Percentiles rank a stretch among this genome's conserved stretches.
Evolutionary conservation across 768 basidiomycete species (phyloP).

Genomic region (Dacryopinax primogenitus): DNA sequence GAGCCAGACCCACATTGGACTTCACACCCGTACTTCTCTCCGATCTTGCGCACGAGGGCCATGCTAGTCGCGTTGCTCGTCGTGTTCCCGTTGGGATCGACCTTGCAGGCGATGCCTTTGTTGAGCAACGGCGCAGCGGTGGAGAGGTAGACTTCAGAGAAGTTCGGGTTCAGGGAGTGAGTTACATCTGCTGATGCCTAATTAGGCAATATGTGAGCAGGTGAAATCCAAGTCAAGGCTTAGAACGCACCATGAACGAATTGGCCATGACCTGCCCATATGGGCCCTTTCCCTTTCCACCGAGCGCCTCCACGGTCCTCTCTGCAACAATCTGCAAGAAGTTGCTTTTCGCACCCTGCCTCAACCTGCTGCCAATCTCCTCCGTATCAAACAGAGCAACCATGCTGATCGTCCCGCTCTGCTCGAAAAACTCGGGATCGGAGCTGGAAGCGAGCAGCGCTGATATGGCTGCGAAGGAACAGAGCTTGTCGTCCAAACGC

Average conservation of each 20-base stretch:
- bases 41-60: neutral
- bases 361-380: neutral
- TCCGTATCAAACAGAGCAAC: neutral
- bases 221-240: neutral
- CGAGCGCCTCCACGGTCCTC: neutral
- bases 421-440: neutral
- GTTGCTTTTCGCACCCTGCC: conserved; percentile 4
- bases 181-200: conserved; percentile 1
- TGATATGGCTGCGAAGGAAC: neutral
- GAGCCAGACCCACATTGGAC: neutral
- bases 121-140: neutral
- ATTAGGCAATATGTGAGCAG: neutral
- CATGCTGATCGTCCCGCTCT: neutral
- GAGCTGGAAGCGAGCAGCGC: neutral
- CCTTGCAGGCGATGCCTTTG: neutral
- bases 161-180: conserved; percentile 4
- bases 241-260: neutral
- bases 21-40: neutral
- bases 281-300: neutral
- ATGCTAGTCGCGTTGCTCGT: neutral
- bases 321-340: neutral
- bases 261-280: neutral
- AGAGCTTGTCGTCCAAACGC: conserved; percentile 1
- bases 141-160: neutral
- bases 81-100: neutral